These are phyloP conservation scores for Nicotiana tomentosiformis DNA, from an alignment of 257 asterid genomes.

Conservation along the genomic window DNA sequence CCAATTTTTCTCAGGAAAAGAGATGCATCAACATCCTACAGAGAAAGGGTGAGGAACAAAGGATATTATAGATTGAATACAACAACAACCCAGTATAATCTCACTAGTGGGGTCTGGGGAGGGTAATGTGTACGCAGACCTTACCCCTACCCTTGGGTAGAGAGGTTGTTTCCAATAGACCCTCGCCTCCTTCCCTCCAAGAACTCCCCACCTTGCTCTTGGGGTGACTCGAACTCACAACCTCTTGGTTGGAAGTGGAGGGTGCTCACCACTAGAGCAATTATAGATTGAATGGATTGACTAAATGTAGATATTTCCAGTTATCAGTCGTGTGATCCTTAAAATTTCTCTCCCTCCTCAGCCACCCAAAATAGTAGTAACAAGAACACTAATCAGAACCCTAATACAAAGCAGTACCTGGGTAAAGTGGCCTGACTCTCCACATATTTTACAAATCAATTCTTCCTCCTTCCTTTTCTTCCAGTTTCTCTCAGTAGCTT, in stretches of 20 bases:
- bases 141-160: no score
- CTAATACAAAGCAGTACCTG: constrained; percentile 48
- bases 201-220: no score
- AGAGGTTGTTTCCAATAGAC: no score
- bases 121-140: no score
- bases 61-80: not conserved
- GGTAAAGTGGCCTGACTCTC: constrained; percentile 96
- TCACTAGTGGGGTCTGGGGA: no score
- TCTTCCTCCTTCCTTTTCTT: constrained; percentile 98
- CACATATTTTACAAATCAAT: constrained; percentile 93
- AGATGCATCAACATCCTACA: not conserved
- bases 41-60: not conserved
- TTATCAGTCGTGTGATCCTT: not conserved
- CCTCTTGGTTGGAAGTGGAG: no score
- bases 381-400: not conserved
- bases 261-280: no score
- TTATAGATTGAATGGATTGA: not conserved
- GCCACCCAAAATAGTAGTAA: not conserved
- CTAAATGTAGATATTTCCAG: not conserved
- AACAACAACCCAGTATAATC: no score
- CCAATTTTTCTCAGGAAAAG: not conserved
- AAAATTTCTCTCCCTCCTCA: not conserved
- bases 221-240: no score
- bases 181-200: no score
- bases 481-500: constrained; percentile 99